Conservation (phyloP, 2,329 filamentous ascomycete genomes). For the Fusarium sp. region DNA sequence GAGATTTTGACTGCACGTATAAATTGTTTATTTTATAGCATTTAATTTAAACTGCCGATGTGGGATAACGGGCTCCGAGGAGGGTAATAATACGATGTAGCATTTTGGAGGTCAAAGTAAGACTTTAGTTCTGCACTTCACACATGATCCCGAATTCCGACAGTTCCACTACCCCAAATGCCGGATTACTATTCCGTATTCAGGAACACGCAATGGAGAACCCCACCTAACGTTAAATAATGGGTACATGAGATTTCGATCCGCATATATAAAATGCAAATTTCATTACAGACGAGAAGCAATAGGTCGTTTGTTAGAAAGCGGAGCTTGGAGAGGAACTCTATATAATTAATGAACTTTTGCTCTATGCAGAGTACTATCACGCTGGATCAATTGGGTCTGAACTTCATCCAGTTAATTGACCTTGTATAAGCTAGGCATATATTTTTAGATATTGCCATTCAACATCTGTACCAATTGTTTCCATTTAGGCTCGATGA, state of each 20-base stretch:
- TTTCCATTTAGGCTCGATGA: not conserved
- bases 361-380: accelerated
- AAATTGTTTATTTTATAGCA: not conserved
- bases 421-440: too few relatives aligned
- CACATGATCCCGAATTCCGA: too few relatives aligned
- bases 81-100: not conserved
- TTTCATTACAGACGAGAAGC: not conserved
- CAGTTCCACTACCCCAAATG: accelerated
- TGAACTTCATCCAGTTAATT: too few relatives aligned
- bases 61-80: not conserved
- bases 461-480: accelerated
- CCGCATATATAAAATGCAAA: not conserved
- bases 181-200: not conserved
- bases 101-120: not conserved
- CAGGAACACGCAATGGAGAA: not conserved
- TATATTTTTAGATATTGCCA: not conserved
- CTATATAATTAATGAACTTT: not conserved
- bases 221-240: not conserved
- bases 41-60: not conserved
- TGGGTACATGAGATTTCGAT: not conserved
- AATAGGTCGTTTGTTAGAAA: accelerated
- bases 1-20: too few relatives aligned
- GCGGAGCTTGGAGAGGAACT: not conserved
- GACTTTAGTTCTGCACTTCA: not conserved
- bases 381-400: too few relatives aligned